Evolutionary conservation across 495 filamentous ascomycete genomes (phyloP), one percentile per base, ranked within the genome.

Genomic region (Filosporella fistucella): DNA sequence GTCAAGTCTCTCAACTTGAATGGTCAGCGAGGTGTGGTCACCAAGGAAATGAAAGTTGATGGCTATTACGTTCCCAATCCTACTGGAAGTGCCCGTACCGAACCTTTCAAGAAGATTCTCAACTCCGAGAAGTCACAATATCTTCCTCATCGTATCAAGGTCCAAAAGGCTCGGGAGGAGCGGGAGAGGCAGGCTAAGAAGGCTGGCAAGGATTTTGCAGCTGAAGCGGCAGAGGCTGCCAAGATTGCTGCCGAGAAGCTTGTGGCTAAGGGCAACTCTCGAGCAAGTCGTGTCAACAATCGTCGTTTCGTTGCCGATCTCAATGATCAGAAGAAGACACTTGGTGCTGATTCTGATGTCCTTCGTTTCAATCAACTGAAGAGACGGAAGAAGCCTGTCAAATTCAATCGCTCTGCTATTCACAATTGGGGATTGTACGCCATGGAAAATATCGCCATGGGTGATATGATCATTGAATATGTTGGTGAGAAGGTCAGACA

Each of bases 381-480:
- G 74, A 99, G 97, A 64, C 84, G 93, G 39, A 97, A 97, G 81
- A 99, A 99, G 70, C 90, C 91, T 0, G 93, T 99, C 45, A 91
- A 93, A 59, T 99, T 99, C 62, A 93, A 90, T 42, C 82, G 93
- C 6, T 97, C 94, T 20, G 94, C 93, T 37, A 99, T 99, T 56
- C 93, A 99, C 65, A 96, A 96, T 60, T 99, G 93, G 93, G 93
- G 93, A 23, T 68, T 99, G 30, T 99, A 97, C 58, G 90, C 93
- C 6, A 90, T 96, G 73, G 91, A 97, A 66, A 91, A 95, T 57
- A 99, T 99, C 49, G 75, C 88, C 23, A 89, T 89, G 55, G 95
- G 96, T 62, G 93, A 99, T 64, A 96, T 99, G 90, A 99, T 99
- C 60, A 99, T 99, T 61, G 93, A 99, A 68, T 99, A 99, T 62